Conservation (phyloP, 371 early-diverging fungal species). For the Blyttiomyces sp. region DNA sequence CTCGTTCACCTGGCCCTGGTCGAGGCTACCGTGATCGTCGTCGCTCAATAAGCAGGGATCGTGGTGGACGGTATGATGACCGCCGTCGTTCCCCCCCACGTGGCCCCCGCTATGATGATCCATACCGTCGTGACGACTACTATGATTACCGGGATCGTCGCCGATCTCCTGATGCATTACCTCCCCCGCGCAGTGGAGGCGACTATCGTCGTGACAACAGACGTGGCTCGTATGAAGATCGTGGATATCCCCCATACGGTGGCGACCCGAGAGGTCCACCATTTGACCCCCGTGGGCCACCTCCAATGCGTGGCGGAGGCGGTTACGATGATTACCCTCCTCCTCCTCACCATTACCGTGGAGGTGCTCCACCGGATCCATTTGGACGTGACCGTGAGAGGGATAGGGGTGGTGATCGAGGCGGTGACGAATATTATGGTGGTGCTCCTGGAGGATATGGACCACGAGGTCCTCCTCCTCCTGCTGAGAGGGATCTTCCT, state of each 20-base stretch:
- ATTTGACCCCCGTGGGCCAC: conserved; percentile 4
- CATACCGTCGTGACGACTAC: neutral
- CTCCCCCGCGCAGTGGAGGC: neutral
- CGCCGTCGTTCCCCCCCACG: neutral
- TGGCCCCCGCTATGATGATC: neutral
- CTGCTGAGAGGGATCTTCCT: neutral
- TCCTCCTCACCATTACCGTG: conserved; percentile 9
- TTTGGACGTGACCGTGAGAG: neutral
- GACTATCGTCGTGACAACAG: neutral
- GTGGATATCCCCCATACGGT: conserved; percentile 1
- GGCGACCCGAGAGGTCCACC: conserved; percentile 2
- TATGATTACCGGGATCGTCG: neutral
- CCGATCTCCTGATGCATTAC: neutral
- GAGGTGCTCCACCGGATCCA: conserved; percentile 4
- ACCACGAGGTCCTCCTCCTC: conserved; percentile 2
- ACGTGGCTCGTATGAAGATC: neutral
- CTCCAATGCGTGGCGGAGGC: conserved; percentile 7
- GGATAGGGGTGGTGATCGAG: conserved; percentile 1
- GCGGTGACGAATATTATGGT: conserved; percentile 4
- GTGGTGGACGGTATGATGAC: conserved; percentile 1
- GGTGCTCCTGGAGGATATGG: neutral
- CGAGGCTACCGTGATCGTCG: conserved; percentile 3
- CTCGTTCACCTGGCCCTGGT: conserved; percentile 12
- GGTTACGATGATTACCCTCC: conserved; percentile 18
- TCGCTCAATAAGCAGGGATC: conserved; percentile 1